Conservation (phyloP, 225 moss, liverwort and hornwort genomes). For the Thuidium tamariscinum region DNA sequence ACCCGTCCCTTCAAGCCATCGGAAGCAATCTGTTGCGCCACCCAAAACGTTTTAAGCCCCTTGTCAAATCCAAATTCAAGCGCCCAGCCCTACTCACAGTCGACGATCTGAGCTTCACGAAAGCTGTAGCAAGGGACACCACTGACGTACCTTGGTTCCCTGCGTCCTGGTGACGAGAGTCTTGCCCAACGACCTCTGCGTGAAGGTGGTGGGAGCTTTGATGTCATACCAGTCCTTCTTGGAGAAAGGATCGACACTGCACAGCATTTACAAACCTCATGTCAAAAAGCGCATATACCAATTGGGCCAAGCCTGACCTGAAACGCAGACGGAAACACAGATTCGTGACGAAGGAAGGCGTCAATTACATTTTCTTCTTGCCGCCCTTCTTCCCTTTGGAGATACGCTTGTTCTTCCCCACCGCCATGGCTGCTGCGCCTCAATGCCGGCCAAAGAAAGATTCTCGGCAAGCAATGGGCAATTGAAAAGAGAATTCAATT, state of each 20-base stretch:
- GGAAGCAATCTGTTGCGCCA: constrained; percentile 52
- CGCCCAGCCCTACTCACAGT: background rate
- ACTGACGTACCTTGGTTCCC: constrained; percentile 28
- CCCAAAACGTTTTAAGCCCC: background rate
- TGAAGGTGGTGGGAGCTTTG: constrained; percentile 43
- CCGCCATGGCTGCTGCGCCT: constrained; percentile 22
- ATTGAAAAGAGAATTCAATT: background rate
- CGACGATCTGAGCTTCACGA: background rate
- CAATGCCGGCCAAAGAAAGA: background rate
- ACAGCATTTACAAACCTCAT: background rate
- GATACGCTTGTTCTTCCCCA: constrained; percentile 56
- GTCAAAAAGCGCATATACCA: background rate
- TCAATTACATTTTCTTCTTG: constrained; percentile 35
- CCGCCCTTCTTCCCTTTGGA: constrained; percentile 52
- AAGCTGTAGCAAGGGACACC: background rate
- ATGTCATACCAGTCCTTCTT: constrained; percentile 64
- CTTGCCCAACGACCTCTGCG: constrained; percentile 44
- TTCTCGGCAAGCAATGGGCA: background rate
- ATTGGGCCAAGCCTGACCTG: background rate
- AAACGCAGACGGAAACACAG: background rate
- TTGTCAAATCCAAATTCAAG: background rate
- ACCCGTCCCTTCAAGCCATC: constrained; percentile 82
- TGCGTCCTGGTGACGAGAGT: constrained; percentile 44
- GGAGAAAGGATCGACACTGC: constrained; percentile 46
- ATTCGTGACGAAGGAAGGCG: background rate